Evolutionary conservation across 257 asterid genomes (phyloP).

Genomic region (Orobanche coerulescens): DNA sequence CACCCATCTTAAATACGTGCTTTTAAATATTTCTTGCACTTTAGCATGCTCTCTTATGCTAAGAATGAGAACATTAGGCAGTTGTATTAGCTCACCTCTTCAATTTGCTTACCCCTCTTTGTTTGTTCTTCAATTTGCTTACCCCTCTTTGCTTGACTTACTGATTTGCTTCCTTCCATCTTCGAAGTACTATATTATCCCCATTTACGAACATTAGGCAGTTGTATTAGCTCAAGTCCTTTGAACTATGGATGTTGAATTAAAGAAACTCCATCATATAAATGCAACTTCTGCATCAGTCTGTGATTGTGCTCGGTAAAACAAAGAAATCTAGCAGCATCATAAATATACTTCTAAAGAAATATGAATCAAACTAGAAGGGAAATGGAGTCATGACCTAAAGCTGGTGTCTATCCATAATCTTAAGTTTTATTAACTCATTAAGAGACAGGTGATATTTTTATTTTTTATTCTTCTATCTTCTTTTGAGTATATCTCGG

Average conservation of each 20-base stretch:
- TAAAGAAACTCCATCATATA: conserved; percentile 1
- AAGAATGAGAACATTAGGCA: too few relatives aligned
- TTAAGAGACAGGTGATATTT: conserved; percentile 5
- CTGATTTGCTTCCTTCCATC: conserved; percentile 1
- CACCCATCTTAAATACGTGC: not conserved
- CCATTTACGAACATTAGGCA: not conserved
- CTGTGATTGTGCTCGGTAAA: not conserved
- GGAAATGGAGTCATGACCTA: not conserved
- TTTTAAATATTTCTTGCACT: not conserved
- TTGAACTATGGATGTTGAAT: conserved; percentile 2
- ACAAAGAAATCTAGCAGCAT: conserved; percentile 1
- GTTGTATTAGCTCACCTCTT: too few relatives aligned
- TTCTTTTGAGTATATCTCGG: too few relatives aligned
- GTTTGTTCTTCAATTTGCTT: conserved; percentile 12
- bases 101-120: too few relatives aligned
- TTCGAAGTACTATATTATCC: not conserved
- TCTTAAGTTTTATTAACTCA: conserved; percentile 3
- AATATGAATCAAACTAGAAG: not conserved
- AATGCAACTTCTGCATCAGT: conserved; percentile 17
- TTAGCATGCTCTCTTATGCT: conserved; percentile 4
- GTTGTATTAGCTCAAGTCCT: conserved; percentile 5
- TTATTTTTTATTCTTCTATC: too few relatives aligned
- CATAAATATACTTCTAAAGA: not conserved
- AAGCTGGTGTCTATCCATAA: conserved; percentile 7
- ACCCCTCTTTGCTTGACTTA: not conserved